A percentile compares a stretch with the other conserved stretches of the same genome.
Evolutionary conservation across 2,329 filamentous ascomycete species (phyloP).

Genomic region (Leptographium flavum): DNA sequence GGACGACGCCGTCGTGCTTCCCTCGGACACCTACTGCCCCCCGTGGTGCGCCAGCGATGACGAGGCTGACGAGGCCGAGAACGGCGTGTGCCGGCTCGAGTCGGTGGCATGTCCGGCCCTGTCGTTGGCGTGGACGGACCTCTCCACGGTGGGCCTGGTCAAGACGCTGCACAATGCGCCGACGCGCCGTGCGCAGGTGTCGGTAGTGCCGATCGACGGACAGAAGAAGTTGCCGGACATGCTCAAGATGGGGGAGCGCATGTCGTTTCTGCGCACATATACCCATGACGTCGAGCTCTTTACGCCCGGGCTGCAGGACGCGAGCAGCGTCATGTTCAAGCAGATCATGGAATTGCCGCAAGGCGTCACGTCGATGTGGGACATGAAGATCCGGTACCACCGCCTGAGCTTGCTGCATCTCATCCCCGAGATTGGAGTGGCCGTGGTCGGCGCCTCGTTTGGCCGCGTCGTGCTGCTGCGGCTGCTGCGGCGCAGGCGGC

Average conservation of each 20-base stretch:
- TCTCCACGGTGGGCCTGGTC: not conserved
- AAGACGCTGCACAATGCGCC: not conserved
- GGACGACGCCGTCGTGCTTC: not conserved
- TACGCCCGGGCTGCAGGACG: conserved; percentile 15
- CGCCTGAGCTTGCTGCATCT: conserved; percentile 48
- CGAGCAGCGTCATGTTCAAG: conserved; percentile 15
- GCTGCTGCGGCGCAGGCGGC: conserved; percentile 31
- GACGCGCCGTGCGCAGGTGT: not conserved
- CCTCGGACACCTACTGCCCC: not conserved
- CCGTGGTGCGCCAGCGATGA: not conserved
- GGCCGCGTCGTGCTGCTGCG: conserved; percentile 50
- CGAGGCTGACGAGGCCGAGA: not conserved
- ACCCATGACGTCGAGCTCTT: conserved; percentile 33
- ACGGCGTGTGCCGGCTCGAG: not conserved
- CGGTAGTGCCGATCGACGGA: not conserved
- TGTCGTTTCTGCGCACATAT: conserved; percentile 31
- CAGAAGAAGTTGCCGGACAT: conserved; percentile 3
- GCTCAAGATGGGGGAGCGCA: conserved; percentile 9
- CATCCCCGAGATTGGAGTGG: conserved; percentile 56
- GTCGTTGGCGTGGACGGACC: conserved; percentile 1
- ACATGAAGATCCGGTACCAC: conserved; percentile 19
- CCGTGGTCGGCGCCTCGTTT: conserved; percentile 51
- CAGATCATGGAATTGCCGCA: conserved; percentile 19
- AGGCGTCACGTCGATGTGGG: conserved; percentile 14
- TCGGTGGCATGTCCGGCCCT: conserved; percentile 9